Evolutionary conservation across 305 asterid species (phyloP).

Genomic region (Petunia hybrid): DNA sequence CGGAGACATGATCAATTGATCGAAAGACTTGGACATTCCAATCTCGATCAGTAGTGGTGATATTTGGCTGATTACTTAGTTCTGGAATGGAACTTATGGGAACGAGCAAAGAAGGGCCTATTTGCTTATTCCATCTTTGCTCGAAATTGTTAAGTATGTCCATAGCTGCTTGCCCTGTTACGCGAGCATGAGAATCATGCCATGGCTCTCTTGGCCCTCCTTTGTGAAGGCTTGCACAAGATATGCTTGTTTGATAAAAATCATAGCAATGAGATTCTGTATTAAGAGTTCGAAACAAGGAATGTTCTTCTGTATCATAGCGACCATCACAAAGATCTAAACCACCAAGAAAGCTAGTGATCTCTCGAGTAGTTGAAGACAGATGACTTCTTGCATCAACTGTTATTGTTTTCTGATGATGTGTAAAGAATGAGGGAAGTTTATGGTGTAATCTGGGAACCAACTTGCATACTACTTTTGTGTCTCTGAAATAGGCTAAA

Average conservation of each 20-base stretch:
- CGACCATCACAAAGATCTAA: conserved; percentile 89
- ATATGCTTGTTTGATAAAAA: conserved; percentile 83
- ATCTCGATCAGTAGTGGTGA: conserved; percentile 40
- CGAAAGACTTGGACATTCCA: conserved; percentile 90
- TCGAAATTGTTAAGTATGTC: conserved; percentile 81
- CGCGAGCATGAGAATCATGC: conserved; percentile 88
- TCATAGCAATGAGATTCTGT: conserved; percentile 76
- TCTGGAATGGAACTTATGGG: conserved; percentile 63
- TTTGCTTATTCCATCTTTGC: conserved; percentile 88
- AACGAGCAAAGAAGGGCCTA: conserved; percentile 63
- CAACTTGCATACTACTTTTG: conserved; percentile 71
- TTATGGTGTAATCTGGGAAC: conserved; percentile 77
- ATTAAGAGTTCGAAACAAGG: conserved; percentile 75
- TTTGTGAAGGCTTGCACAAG: conserved; percentile 79
- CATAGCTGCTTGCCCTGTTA: conserved; percentile 73
- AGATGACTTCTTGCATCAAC: conserved; percentile 58
- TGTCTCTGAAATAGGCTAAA: conserved; percentile 69
- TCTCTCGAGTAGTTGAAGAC: conserved; percentile 67
- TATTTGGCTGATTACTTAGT: conserved; percentile 47
- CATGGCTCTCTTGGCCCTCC: conserved; percentile 98
- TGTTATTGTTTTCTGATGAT: conserved; percentile 77
- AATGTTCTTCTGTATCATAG: conserved; percentile 83
- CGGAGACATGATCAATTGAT: conserved; percentile 78
- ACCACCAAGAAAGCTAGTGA: conserved; percentile 82
- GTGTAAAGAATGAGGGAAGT: conserved; percentile 79